Base-by-base conservation (phyloP, 148 eudicot genomes). In the Diospyros lotus region DNA sequence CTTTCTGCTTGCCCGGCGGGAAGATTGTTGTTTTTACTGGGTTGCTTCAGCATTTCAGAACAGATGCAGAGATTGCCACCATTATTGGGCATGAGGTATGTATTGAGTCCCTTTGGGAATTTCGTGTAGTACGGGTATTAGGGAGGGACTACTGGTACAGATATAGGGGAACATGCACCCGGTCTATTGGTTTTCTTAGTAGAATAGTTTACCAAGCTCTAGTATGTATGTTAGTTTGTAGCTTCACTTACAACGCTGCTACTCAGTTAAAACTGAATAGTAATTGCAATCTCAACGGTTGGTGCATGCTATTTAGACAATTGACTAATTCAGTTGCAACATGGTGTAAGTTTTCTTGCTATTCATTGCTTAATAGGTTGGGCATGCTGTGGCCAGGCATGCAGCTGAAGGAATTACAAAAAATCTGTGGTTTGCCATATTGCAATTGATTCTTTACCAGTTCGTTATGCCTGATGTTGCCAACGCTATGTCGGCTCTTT, bases 1-100 rank as follows among this genome's bases (percentile, higher is more conserved):
- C 96, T 1, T 89, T 91, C 66, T 91, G 96, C 69, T 61, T 89
- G 81, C 96, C 96, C 40, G 96, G 97, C 66, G 97, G 97, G 48
- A 91, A 91, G 89, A 89, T 89, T 80, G 97, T 91, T 74, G 91
- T 91, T 43, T 91, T 87, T 53, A 91, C 97, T 6, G 97, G 96
- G 1, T 79, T 89, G 84, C 79, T 91, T 41, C 71, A 83, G 40
- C 86, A 89, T 82, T 89, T 91, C 65, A 70, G 39, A 41, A 64
- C 84, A 3, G 91, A 91, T 87, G 79, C 84, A 72, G 93, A 91
- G 75, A 74, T 91, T n/a, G 97, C 97, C 67, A 91, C 97, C 0
- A 80, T 91, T 18, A 82, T 91, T 71, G 90, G 90, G 64, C 97
- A 91, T 80, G 97, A 91, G 93, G 97, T 91, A 85, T 48, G 52